Conservation (phyloP, 2,329 filamentous ascomycete genomes). For the Xylariaceae sp. region DNA sequence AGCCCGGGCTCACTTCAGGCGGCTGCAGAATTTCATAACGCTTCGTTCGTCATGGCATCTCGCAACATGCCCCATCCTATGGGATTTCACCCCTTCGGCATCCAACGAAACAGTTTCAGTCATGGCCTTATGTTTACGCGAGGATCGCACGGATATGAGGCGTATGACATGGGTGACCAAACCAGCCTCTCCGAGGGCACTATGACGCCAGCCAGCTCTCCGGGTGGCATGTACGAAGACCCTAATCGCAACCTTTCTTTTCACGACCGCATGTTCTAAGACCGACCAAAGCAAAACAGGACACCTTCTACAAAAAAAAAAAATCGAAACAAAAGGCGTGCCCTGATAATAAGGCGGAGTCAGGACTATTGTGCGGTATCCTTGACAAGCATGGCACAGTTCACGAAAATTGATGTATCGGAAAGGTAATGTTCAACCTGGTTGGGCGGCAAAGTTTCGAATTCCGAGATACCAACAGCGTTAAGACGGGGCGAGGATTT, state of each 20-base stretch:
- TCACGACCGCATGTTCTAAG: conserved; percentile 33
- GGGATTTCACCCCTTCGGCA: conserved; percentile 15
- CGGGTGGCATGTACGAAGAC: conserved; percentile 40
- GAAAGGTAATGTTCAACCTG: conserved; percentile 4
- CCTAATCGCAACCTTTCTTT: conserved; percentile 34
- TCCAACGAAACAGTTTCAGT: conserved; percentile 16
- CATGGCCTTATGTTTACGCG: conserved; percentile 27
- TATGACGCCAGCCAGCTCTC: conserved; percentile 31
- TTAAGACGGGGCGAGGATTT: conserved; percentile 10
- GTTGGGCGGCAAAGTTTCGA: conserved; percentile 14
- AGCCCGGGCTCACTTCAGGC: conserved; percentile 19
- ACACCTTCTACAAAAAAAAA: conserved; percentile 7
- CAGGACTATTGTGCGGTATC: too few relatives aligned
- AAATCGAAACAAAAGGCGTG: neutral
- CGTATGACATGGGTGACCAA: conserved; percentile 42
- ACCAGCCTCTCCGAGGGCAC: conserved; percentile 32
- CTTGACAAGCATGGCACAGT: conserved; percentile 1
- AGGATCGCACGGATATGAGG: conserved; percentile 32
- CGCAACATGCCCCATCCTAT: conserved; percentile 15
- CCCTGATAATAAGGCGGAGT: too few relatives aligned
- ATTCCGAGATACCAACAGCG: conserved; percentile 18
- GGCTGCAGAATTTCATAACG: conserved; percentile 21
- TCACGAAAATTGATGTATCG: neutral
- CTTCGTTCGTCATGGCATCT: conserved; percentile 19
- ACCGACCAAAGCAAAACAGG: neutral